Conservation (phyloP, 148 eudicot genomes). For the Talinum fruticosum region DNA sequence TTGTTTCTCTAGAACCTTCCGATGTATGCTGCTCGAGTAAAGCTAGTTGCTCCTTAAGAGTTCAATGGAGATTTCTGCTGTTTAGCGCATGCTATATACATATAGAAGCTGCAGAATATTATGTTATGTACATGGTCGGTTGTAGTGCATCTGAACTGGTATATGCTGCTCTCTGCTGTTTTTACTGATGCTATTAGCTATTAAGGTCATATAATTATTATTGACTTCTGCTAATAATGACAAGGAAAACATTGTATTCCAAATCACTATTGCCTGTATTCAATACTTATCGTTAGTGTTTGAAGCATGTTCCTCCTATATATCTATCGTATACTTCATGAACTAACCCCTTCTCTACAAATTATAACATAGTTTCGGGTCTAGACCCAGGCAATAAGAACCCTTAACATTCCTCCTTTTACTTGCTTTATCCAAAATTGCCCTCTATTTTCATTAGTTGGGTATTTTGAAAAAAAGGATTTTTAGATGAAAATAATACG, state of each 20-base stretch:
- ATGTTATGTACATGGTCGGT: not conserved
- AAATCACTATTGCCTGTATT: not conserved
- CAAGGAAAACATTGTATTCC: not conserved
- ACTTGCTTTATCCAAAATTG: too few relatives aligned
- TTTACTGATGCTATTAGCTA: not conserved
- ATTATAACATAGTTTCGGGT: too few relatives aligned
- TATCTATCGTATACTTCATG: not conserved
- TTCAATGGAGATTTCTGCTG: not conserved
- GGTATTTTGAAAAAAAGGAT: too few relatives aligned
- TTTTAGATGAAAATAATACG: too few relatives aligned
- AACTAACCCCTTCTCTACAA: too few relatives aligned
- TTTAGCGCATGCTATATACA: not conserved
- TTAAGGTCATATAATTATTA: not conserved
- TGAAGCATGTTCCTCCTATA: not conserved
- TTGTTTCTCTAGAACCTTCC: slow-evolving; percentile 1
- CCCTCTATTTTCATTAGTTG: too few relatives aligned
- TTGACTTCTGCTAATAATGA: not conserved
- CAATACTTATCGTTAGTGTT: not conserved
- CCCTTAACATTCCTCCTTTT: too few relatives aligned
- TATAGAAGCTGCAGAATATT: not conserved
- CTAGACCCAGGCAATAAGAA: too few relatives aligned
- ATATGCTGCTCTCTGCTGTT: not conserved
- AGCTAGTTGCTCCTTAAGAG: not conserved
- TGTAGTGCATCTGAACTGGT: not conserved
- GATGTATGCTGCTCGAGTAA: slow-evolving; percentile 1